Conservation (phyloP, 2,329 filamentous ascomycete genomes). For the Sporothrix humicola region DNA sequence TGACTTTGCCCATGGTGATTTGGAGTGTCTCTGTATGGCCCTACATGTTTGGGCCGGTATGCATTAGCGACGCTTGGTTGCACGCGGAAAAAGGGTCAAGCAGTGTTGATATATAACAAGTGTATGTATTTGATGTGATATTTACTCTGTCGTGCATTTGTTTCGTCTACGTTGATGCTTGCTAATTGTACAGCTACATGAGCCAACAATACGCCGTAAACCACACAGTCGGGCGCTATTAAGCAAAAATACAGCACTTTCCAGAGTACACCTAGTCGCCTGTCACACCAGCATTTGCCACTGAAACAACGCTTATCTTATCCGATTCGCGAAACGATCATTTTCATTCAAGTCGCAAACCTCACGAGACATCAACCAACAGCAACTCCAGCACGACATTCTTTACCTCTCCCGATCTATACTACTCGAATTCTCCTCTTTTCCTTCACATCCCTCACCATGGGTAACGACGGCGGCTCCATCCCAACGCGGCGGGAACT, state of each 20-base stretch:
- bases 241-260: background rate
- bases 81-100: too few relatives aligned
- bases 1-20: conserved; percentile 38
- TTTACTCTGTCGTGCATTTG: too few relatives aligned
- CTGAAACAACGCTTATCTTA: conserved; percentile 1
- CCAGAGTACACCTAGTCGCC: background rate
- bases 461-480: conserved; percentile 98
- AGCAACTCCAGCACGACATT: background rate
- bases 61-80: too few relatives aligned
- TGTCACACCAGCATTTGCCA: background rate
- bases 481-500: conserved; percentile 96
- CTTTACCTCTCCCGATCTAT: background rate
- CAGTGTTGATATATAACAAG: background rate
- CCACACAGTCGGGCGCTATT: background rate
- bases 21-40: too few relatives aligned
- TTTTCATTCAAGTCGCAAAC: background rate
- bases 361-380: background rate
- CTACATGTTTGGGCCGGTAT: background rate
- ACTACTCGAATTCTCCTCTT: background rate
- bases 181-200: too few relatives aligned
- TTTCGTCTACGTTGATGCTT: too few relatives aligned
- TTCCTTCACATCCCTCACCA: conserved; percentile 46
- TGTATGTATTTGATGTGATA: too few relatives aligned
- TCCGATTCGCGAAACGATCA: background rate
- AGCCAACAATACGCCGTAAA: too few relatives aligned